Evolutionary conservation across 768 basidiomycete species (phyloP).

Genomic region (Cystofilobasidium macerans): DNA sequence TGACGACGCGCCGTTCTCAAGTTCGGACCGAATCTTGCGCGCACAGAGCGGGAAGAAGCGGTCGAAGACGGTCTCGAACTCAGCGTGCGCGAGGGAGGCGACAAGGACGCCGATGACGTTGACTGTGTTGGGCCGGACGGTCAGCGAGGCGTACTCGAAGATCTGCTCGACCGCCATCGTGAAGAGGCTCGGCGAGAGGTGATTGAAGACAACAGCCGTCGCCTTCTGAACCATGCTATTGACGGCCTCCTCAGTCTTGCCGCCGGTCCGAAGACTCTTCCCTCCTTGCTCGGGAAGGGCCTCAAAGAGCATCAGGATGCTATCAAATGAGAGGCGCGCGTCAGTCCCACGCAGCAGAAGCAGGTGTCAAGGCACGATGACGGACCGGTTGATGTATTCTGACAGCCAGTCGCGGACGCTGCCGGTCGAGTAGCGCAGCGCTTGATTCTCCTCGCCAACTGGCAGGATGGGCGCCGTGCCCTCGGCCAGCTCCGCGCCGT

Average conservation of each 20-base stretch:
- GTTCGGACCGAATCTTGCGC: constrained; percentile 65
- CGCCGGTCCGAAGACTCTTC: constrained; percentile 54
- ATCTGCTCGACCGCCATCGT: constrained; percentile 75
- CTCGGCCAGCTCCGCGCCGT: constrained; percentile 4
- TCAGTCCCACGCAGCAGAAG: too few relatives aligned
- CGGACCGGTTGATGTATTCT: constrained; percentile 14
- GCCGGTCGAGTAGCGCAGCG: constrained; percentile 21
- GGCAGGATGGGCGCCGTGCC: constrained; percentile 9
- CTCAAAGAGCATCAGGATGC: constrained; percentile 68
- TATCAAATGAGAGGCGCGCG: too few relatives aligned
- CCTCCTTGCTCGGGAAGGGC: constrained; percentile 78
- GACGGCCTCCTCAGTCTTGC: constrained; percentile 39
- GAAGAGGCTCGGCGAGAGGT: constrained; percentile 57
- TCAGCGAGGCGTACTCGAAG: constrained; percentile 49
- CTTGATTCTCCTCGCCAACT: constrained; percentile 23
- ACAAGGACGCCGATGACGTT: constrained; percentile 80
- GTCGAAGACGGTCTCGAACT: constrained; percentile 61
- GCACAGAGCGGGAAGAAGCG: constrained; percentile 71
- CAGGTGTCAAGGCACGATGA: too few relatives aligned
- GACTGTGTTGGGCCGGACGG: constrained; percentile 76
- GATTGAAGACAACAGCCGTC: constrained; percentile 18
- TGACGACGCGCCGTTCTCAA: constrained; percentile 61
- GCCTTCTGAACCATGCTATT: constrained; percentile 32
- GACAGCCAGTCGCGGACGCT: constrained; percentile 18
- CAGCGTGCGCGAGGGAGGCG: constrained; percentile 66